Evolutionary conservation across 768 basidiomycete genomes (phyloP).

Genomic region (Amanita pseudoporphyria): DNA sequence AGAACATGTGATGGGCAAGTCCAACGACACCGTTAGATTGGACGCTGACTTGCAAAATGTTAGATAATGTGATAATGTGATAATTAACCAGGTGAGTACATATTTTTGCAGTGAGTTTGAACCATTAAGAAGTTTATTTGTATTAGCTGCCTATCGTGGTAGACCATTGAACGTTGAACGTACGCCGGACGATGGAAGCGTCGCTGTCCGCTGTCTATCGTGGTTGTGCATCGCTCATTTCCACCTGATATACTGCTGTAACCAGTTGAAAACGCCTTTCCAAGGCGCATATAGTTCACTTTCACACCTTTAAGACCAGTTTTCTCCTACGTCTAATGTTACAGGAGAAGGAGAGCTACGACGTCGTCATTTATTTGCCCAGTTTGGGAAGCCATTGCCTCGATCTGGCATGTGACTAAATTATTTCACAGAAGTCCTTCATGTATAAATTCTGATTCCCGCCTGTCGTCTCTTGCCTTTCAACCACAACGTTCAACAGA

Average conservation of each 20-base stretch:
- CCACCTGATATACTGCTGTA: neutral
- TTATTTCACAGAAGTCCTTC: conserved; percentile 22
- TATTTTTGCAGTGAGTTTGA: too few species aligned
- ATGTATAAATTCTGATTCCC: conserved; percentile 24
- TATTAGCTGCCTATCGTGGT: too few species aligned
- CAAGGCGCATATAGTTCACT: neutral
- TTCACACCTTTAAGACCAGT: neutral
- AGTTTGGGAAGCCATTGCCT: conserved; percentile 24
- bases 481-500: conserved; percentile 30
- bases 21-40: too few species aligned
- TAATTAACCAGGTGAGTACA: too few species aligned
- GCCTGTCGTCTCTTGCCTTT: conserved; percentile 27
- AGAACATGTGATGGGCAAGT: too few species aligned
- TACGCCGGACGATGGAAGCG: too few species aligned
- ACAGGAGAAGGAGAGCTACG: neutral
- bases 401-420: conserved; percentile 23
- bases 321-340: neutral
- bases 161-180: too few species aligned
- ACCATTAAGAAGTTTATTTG: too few species aligned
- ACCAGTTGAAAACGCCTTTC: neutral
- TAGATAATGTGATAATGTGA: too few species aligned
- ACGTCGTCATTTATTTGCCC: conserved; percentile 9
- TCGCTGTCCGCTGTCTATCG: neutral
- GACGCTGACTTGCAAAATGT: too few species aligned
- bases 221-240: neutral